Evolutionary conservation across 148 eudicot species (phyloP).

Genomic region (Vaccinium vitisidaea): DNA sequence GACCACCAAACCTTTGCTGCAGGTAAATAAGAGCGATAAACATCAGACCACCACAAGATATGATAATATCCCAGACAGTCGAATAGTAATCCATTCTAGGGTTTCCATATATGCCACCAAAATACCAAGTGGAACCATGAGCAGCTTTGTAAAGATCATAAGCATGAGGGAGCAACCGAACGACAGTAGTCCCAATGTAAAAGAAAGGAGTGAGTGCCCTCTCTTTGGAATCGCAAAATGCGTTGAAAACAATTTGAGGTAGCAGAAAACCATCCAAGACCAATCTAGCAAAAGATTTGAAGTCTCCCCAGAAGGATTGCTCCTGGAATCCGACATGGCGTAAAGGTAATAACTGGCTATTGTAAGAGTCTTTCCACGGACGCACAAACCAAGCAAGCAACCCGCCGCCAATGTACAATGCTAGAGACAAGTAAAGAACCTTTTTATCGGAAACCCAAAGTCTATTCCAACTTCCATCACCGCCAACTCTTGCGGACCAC

Average conservation of each 20-base stretch:
- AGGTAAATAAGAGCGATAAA: conserved; percentile 49
- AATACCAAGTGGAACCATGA: conserved; percentile 46
- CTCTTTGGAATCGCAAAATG: conserved; percentile 48
- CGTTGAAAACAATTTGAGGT: conserved; percentile 77
- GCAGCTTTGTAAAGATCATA: conserved; percentile 63
- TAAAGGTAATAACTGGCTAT: not conserved
- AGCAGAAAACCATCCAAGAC: conserved; percentile 69
- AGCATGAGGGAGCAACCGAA: conserved; percentile 73
- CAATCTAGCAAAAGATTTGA: conserved; percentile 78
- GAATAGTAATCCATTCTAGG: conserved; percentile 69
- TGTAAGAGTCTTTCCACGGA: conserved; percentile 36
- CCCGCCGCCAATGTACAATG: conserved; percentile 57
- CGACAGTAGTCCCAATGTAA: conserved; percentile 63
- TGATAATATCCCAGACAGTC: conserved; percentile 66
- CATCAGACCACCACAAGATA: conserved; percentile 48
- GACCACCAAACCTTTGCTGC: conserved; percentile 78
- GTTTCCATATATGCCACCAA: conserved; percentile 59
- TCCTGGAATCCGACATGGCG: conserved; percentile 13
- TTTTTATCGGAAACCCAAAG: conserved; percentile 66
- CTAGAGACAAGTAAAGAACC: conserved; percentile 51
- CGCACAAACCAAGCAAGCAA: conserved; percentile 61
- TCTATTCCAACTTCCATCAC: conserved; percentile 33
- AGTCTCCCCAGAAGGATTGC: conserved; percentile 54
- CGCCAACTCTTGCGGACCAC: conserved; percentile 63
- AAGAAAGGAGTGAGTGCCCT: conserved; percentile 52